Evolutionary conservation across 2,329 filamentous ascomycete species (phyloP), one percentile per base, ranked within the genome.

Genomic region (Dactylellina leptospora): DNA sequence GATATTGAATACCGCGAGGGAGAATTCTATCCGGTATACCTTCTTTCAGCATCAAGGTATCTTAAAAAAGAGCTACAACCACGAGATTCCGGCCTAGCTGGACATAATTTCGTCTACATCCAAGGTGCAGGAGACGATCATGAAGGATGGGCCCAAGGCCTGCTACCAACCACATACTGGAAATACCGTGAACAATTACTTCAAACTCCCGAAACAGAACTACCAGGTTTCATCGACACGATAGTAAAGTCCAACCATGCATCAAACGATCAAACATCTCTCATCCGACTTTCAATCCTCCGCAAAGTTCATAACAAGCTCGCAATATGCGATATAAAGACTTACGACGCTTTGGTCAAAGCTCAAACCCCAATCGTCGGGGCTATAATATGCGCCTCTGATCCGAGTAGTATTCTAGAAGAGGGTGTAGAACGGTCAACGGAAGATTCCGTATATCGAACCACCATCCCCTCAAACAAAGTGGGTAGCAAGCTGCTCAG

Each of bases 101-200:
- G 93, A 78, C 83, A 86, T 75, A 87, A 89, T 77, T 86, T 85
- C 2, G 88, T 88, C 4, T 99, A 99, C 78, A 89, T 99, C 69
- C 95, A 97, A 80, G 95, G 95, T 54, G 93, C 93, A 0, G 95
- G 90, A 1, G 95, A 99, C 79, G 95, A 99, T 79, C 91, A 90
- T 10, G 95, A 99, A 82, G 91, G 91, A 75, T 99, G 95, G 95
- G 89, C 92, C 0, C 82, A 85, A 30, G 75, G 91, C 0, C 84
- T 97, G 13, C 95, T 90, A 0, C 87, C 93, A 0, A 79, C 82
- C 0, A 74, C 93, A 0, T 99, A 96, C 80, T 99, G 95, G 95
- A 80, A 80, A 1, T 83, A 96, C 75, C 82, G 81, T 42, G 81
- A 85, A 0, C 38, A 78, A 4, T 81, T 97, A 9, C 81, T 96